Evolutionary conservation across 1,139 yeast species (phyloP), one percentile per base, ranked within the genome.

Genomic region (Yamadazyma taylorii): DNA sequence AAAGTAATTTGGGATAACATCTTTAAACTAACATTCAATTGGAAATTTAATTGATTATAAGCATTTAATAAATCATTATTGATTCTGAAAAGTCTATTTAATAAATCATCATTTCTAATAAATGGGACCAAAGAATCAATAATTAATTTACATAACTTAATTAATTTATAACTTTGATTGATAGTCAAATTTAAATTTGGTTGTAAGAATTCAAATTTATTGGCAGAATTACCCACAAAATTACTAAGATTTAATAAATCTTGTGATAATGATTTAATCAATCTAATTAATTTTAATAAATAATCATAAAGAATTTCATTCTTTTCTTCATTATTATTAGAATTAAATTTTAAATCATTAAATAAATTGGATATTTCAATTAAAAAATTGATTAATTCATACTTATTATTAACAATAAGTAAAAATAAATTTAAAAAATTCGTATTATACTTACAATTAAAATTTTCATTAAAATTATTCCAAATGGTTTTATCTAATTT

Each of bases 201-300:
- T 32, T 58, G 62, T 5, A 63, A 46, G 15, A 59, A 42, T 19
- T 45, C 45, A 13, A 35, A 33, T 19, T 42, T 39, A 35, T 45
- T 45, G 26, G 38, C 37, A 24, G 46, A 47, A 13, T 45, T 40
- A 10, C 52, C 50, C 27, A 60, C 43, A 41, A 46, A 53, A 39
- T 57, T 55, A 8, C 66, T 53, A 38, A 69, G 53, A 36, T 59
- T 66, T 31, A 66, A 47, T 24, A 74, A 66, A n/a, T 68, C 54
- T 30, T 50, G 57, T 3, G 75, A 52, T 3, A 74, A 45, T 38
- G 63, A 66, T 48, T 72, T 76, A 25, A 70, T 50, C 5, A 74
- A 45, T 35, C 80, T 61, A 3, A 69, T 58, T 15, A 77, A 55
- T 42, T 75, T 77, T 30, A 76, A 50, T 42, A 74, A 76, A 39